A percentile compares a stretch with the other conserved stretches of the same genome.
phyloP scores from a whole-genome alignment of 2,329 filamentous ascomycete genomes.

The Celoporthe dispersa region DNA sequence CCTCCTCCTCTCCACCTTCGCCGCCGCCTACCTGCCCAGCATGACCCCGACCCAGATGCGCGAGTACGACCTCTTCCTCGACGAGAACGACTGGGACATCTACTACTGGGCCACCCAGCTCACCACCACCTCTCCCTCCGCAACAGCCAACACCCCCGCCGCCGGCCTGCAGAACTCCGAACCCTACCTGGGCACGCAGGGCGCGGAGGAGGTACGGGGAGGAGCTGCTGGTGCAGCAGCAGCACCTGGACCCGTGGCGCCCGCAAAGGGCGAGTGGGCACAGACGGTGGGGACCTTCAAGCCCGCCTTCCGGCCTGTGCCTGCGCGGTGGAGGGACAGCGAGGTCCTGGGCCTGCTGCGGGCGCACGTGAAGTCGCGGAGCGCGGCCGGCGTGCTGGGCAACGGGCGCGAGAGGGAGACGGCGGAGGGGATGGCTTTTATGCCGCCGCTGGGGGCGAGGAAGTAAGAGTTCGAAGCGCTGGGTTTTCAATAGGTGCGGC shows the following conservation, averaged over 20 bases:
- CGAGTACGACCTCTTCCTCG: slow-evolving; percentile 90
- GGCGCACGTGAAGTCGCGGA: slow-evolving; percentile 76
- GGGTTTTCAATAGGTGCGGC: no score
- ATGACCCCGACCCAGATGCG: slow-evolving; percentile 77
- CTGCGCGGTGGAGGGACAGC: slow-evolving; percentile 80
- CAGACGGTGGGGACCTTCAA: slow-evolving; percentile 95
- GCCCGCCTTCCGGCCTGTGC: slow-evolving; percentile 90
- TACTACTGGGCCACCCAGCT: slow-evolving; percentile 99
- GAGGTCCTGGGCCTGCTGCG: slow-evolving; percentile 78
- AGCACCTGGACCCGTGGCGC: slow-evolving; percentile 40
- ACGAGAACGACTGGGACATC: slow-evolving; percentile 99
- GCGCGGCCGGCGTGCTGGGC: slow-evolving; percentile 59
- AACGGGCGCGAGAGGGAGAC: slow-evolving; percentile 41
- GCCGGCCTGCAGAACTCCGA: slow-evolving; percentile 33
- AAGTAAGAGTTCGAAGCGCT: slow-evolving; percentile 9
- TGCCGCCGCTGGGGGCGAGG: slow-evolving; percentile 50
- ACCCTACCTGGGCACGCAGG: slow-evolving; percentile 33
- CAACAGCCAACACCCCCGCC: slow-evolving; percentile 37
- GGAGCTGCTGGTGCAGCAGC: slow-evolving; percentile 2
- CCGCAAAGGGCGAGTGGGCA: slow-evolving; percentile 79
- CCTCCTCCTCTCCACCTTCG: slow-evolving; percentile 94
- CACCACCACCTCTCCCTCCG: slow-evolving; percentile 60
- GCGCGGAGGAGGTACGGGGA: slow-evolving; percentile 26
- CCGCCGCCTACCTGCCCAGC: slow-evolving; percentile 72
- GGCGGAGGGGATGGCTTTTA: slow-evolving; percentile 58